phyloP scores from a whole-genome alignment of 2,329 filamentous ascomycete species.

The Ambrosiella cleistominuta region DNA sequence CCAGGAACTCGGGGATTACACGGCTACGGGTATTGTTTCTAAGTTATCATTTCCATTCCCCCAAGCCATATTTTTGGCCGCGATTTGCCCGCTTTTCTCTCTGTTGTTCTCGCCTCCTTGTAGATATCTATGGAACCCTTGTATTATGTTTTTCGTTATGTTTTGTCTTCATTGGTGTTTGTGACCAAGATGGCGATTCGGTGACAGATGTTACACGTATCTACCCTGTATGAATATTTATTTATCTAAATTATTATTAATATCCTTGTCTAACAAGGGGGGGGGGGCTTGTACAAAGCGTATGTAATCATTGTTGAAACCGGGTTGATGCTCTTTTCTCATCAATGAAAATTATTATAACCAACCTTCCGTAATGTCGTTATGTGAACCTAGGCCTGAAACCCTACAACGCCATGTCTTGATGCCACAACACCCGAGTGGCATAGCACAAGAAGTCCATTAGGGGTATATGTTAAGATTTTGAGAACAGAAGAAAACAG shows the following conservation, averaged over 20 bases:
- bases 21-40: background rate
- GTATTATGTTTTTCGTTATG: no score
- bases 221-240: no score
- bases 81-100: no score
- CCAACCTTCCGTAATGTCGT: slow-evolving; percentile 9
- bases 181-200: no score
- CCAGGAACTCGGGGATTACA: background rate
- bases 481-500: background rate
- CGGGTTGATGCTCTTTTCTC: slow-evolving; percentile 20
- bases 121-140: no score
- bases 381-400: slow-evolving; percentile 10
- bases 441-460: background rate
- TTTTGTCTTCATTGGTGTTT: no score
- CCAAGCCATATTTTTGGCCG: no score
- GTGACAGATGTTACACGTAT: no score
- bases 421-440: background rate
- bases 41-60: no score
- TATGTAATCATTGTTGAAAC: slow-evolving; percentile 35
- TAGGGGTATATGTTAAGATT: slow-evolving; percentile 11
- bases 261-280: no score
- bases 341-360: slow-evolving; percentile 3
- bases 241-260: no score
- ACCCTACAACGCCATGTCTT: slow-evolving; percentile 12
- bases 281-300: background rate
- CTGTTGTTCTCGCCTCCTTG: no score